Base-by-base conservation (phyloP, 208 protist species). In the Leptomonas seymouri region DNA sequence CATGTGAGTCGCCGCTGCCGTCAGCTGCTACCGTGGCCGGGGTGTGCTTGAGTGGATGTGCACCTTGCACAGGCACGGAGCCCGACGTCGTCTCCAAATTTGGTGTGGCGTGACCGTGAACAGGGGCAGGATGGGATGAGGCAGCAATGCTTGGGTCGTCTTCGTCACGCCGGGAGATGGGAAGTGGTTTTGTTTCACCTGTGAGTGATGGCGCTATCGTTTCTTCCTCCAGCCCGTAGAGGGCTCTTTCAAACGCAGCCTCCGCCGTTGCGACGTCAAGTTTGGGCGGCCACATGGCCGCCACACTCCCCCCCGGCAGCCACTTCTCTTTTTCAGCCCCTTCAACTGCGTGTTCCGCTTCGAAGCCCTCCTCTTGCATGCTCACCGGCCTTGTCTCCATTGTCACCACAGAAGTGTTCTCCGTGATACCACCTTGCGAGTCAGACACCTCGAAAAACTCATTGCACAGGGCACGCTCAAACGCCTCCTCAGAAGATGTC, bases 231-330 rank as follows among this genome's bases (percentile, higher is more conserved):
- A 49, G 11, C 14, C 45, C 61, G 45, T 62, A 62, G 20, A 75
- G 51, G 0, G 44, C 61, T 20, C 53, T 50, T n/a, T 75, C 70
- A 21, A 75, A 75, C 0, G 70, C 60, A 11, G 61, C 70, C 53
- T 75, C 70, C 18, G 42, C 45, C 3, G 46, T 25, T 7, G 18
- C 25, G 16, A 3, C 23, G n/a, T 5, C 23, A 39, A 5, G 27
- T 46, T 2, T 7, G 5, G 6, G 48, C 30, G 48, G 3, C 16
- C 5, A 14, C 7, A 28, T 7, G 8, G 18, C 6, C 3, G 1
- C n/a, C 21, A 2, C 18, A 53, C 44, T 48, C 44, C 44, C 44
- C 3, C 18, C 16, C 44, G 7, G 44, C 12, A 21, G 7, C 11
- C 20, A 4, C 20, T 48, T 48, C 7, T 15, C 44, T 5, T 21